Conservation (phyloP, 1,284 basidiomycete genomes). For the Phlebopus sp. region DNA sequence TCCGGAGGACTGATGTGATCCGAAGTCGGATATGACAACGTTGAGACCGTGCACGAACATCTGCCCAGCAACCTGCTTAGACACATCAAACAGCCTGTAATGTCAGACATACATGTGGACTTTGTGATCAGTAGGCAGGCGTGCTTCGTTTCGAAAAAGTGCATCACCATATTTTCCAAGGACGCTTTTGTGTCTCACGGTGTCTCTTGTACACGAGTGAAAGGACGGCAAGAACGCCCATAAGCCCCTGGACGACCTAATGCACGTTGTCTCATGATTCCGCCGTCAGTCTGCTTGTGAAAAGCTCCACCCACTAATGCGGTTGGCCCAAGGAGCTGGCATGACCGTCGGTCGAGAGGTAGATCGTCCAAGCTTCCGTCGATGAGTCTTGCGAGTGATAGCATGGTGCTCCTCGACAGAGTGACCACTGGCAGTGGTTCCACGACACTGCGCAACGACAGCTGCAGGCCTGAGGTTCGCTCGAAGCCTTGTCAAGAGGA, state of each 20-base stretch:
- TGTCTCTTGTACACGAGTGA: slow-evolving; percentile 89
- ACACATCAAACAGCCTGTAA: slow-evolving; percentile 80
- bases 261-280: not conserved
- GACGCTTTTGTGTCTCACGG: slow-evolving; percentile 79
- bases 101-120: slow-evolving; percentile 7
- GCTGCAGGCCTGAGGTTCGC: not conserved
- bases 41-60: slow-evolving; percentile 88
- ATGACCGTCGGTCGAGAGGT: slow-evolving; percentile 57
- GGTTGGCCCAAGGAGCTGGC: slow-evolving; percentile 63
- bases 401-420: slow-evolving; percentile 10
- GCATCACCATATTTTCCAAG: slow-evolving; percentile 88
- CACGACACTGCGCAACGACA: not conserved
- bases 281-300: slow-evolving; percentile 13
- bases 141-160: not conserved
- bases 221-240: slow-evolving; percentile 85
- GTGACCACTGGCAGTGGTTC: not conserved
- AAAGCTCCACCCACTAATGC: slow-evolving; percentile 49
- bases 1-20: slow-evolving; percentile 62
- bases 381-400: slow-evolving; percentile 10
- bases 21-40: slow-evolving; percentile 73
- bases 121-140: slow-evolving; percentile 1
- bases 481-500: not conserved
- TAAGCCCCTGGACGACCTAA: slow-evolving; percentile 77
- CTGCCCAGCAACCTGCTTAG: slow-evolving; percentile 91
- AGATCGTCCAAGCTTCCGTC: slow-evolving; percentile 30